phyloP scores from a whole-genome alignment of 768 basidiomycete genomes.

The Tricholoma hemisulphureum region DNA sequence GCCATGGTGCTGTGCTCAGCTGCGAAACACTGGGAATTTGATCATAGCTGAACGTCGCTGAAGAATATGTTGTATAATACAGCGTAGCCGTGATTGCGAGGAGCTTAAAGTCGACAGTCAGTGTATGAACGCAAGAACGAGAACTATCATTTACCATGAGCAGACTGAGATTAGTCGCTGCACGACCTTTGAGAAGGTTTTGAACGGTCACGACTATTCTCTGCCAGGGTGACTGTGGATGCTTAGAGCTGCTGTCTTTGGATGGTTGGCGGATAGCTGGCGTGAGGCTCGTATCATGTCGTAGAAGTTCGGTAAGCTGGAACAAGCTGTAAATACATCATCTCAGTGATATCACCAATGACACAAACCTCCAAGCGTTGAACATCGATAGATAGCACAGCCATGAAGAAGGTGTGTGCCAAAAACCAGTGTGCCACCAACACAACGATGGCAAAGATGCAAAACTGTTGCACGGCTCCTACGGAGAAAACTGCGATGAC shows the following conservation, averaged over 20 bases:
- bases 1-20: conserved; percentile 33
- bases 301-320: conserved; percentile 82
- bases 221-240: conserved; percentile 43
- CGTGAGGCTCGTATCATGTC: conserved; percentile 60
- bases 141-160: conserved; percentile 52
- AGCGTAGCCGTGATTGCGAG: conserved; percentile 73
- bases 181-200: conserved; percentile 59
- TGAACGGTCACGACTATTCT: conserved; percentile 42
- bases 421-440: conserved; percentile 97
- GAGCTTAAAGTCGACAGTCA: conserved; percentile 45
- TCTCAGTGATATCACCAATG: not conserved
- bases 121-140: conserved; percentile 10
- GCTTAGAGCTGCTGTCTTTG: conserved; percentile 32
- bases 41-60: conserved; percentile 30
- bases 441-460: conserved; percentile 90
- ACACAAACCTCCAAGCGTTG: conserved; percentile 78
- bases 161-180: conserved; percentile 77
- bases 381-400: conserved; percentile 93
- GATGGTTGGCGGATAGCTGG: conserved; percentile 37
- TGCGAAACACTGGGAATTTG: conserved; percentile 28
- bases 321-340: conserved; percentile 10
- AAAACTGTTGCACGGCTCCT: conserved; percentile 89
- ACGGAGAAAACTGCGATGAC: conserved; percentile 70
- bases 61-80: conserved; percentile 68
- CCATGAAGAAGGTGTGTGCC: conserved; percentile 92